Evolutionary conservation across 768 basidiomycete genomes (phyloP), one percentile per base, ranked within the genome.

Genomic region (Pholiota conissans): DNA sequence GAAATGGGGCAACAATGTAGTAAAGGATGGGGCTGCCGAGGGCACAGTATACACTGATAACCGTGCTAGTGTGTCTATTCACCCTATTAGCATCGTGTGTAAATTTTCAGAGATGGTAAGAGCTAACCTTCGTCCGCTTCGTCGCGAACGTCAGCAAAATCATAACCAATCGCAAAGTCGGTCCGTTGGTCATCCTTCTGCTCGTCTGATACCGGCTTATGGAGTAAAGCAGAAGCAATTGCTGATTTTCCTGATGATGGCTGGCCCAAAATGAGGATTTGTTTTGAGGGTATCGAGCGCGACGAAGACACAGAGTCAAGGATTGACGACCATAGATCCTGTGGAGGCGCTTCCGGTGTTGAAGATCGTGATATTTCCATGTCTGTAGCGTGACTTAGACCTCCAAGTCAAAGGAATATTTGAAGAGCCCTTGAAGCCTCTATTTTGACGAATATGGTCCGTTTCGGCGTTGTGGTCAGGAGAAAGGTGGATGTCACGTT

Each of bases 241-340:
- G 87, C 80, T 1, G 88, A 90, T 70, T 94, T 94, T 59, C 93
- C 93, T 0, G 89, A 82, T 2, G 81, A 80, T 0, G 90, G 86
- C 59, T 91, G 84, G 42, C 92, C 95, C 3, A 98, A 84, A 1
- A 98, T 65, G 45, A 98, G 76, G 26, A 96, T 78, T 68, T 95
- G 91, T 73, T 95, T 97, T 18, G 91, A 87, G 14, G 90, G 90
- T 66, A 86, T 90, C 10, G 89, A 84, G 52, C 91, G 84, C 34
- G 89, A 84, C 27, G 86, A 85, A 1, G 93, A 91, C 24, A 96
- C 88, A 11, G 89, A 87, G 73, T 95, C 87, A 4, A 98, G 81
- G 63, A 98, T 98, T 11, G 91, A 91, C 2, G 87, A 90, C 96
- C 96, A 98, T 37, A 98, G 76, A 64, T 95, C 91, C 63, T 86